These are phyloP conservation scores for Globisporangium barbulae DNA, from an alignment of 352 stramenopile genomes.

Conservation along the genomic window DNA sequence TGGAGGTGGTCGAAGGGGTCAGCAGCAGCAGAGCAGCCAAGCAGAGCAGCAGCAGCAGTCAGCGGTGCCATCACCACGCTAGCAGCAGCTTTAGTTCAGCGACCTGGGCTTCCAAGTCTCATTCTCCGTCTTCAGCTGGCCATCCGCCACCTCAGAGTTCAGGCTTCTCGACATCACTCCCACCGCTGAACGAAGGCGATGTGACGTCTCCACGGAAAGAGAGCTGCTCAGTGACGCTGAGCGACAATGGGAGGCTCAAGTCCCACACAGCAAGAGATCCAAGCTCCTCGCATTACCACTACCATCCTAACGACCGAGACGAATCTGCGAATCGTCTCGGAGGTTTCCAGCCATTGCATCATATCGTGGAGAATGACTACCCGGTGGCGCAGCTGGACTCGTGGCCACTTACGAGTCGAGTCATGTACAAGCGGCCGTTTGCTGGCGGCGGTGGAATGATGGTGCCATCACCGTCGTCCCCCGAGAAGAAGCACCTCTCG, in stretches of 20 bases:
- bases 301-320: not conserved
- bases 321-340: not conserved
- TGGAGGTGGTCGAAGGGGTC: not conserved
- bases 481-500: not conserved
- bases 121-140: not conserved
- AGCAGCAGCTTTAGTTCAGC: not conserved
- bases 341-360: not conserved
- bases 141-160: not conserved
- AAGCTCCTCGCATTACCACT: not conserved
- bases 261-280: not conserved
- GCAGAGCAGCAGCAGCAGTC: not conserved
- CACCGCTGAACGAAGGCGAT: not conserved
- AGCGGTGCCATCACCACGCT: not conserved
- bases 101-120: not conserved
- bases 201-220: conserved; percentile 6
- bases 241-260: not conserved
- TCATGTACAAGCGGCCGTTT: conserved; percentile 11
- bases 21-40: not conserved
- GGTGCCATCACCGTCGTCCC: not conserved
- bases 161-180: not conserved
- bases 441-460: not conserved
- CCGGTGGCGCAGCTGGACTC: conserved; percentile 32
- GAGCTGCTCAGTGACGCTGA: not conserved
- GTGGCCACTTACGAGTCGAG: conserved; percentile 31
- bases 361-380: conserved; percentile 19